phyloP scores from a whole-genome alignment of 371 early-diverging fungal genomes.

The Phascolomyces articulosus region DNA sequence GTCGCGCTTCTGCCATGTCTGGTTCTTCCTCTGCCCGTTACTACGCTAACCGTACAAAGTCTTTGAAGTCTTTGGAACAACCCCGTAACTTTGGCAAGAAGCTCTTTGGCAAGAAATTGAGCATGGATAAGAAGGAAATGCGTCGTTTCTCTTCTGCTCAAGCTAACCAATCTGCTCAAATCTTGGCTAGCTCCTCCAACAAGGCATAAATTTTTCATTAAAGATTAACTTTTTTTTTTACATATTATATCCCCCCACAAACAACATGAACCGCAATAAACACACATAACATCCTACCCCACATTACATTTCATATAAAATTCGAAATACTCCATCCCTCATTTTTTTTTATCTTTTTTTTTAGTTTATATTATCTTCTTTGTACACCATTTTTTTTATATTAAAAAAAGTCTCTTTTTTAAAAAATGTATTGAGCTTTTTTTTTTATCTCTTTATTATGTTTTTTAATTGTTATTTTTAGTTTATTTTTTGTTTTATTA shows the following conservation, averaged over 20 bases:
- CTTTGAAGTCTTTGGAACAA: conserved; percentile 44
- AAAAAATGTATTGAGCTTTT: not conserved
- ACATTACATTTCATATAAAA: not conserved
- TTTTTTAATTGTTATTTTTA: not conserved
- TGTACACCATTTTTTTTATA: not conserved
- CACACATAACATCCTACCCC: not conserved
- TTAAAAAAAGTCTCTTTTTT: not conserved
- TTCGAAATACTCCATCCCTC: not conserved
- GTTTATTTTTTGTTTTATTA: not conserved
- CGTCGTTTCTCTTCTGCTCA: conserved; percentile 53
- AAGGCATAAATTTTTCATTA: not conserved
- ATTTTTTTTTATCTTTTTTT: too few relatives aligned
- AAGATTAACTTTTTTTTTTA: too few relatives aligned
- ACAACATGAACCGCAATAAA: too few relatives aligned
- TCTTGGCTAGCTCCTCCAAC: conserved; percentile 18
- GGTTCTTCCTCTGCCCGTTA: conserved; percentile 49
- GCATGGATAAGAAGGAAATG: conserved; percentile 57
- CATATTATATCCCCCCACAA: too few relatives aligned
- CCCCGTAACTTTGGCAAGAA: conserved; percentile 48
- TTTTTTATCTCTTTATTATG: too few relatives aligned
- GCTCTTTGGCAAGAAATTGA: conserved; percentile 41
- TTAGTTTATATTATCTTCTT: too few relatives aligned
- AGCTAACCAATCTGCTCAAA: conserved; percentile 43
- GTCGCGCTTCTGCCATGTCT: conserved; percentile 52
- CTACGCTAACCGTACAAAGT: conserved; percentile 54